phyloP scores from a whole-genome alignment of 2,329 filamentous ascomycete genomes.

The Beauveria pseudobassiana region DNA sequence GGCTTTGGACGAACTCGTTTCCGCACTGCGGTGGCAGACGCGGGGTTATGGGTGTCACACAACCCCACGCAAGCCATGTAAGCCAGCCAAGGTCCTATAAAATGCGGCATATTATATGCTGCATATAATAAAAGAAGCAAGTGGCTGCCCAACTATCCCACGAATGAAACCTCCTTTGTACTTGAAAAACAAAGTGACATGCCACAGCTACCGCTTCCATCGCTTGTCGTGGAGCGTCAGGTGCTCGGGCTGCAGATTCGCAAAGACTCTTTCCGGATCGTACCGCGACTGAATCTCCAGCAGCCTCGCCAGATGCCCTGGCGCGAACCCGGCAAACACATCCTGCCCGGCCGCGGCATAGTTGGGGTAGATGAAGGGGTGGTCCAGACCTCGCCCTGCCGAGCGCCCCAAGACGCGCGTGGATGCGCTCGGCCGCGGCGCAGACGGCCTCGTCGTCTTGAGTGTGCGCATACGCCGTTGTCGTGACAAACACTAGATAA shows the following conservation, averaged over 20 bases:
- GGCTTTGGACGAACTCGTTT: not conserved
- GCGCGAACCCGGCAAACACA: not conserved
- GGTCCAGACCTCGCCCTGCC: not conserved
- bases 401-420: not conserved
- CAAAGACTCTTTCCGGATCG: not conserved
- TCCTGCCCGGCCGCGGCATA: not conserved
- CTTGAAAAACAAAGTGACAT: no score
- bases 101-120: no score
- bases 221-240: not conserved
- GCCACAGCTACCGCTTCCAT: no score
- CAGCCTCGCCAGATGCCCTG: not conserved
- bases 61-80: not conserved
- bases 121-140: no score
- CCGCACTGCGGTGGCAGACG: not conserved
- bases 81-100: not conserved
- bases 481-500: not conserved
- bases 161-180: not conserved
- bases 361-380: slow-evolving; percentile 4
- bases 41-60: not conserved
- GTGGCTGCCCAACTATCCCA: no score
- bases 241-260: not conserved
- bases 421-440: not conserved
- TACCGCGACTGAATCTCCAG: not conserved
- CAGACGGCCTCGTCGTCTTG: not conserved
- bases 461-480: not conserved